Evolutionary conservation across 2,329 filamentous ascomycete species (phyloP), one percentile per base, ranked within the genome.

Genomic region (Colletotrichum caudatum): DNA sequence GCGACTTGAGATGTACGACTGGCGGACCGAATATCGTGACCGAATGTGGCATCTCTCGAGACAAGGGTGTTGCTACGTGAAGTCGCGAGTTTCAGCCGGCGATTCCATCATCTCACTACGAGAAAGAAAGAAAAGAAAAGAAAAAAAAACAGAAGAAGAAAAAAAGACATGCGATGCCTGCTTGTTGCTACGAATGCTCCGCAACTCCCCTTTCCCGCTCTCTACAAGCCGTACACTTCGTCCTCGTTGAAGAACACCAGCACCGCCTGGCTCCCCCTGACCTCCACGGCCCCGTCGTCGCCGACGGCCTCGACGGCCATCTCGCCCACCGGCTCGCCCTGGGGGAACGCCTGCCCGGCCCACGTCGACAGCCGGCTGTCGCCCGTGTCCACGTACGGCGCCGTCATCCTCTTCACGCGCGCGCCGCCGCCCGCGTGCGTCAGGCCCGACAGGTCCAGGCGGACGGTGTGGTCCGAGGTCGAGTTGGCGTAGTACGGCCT

Each of bases 401-500:
- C 69, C 2, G 69, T 71, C 64, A 71, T 68, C 1, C 68, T 64
- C 68, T 71, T 71, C 0, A 18, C 44, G 26, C 44, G 33, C 11
- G 41, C 20, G 11, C 20, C 16, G 0, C 23, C 12, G 0, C 29
- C 64, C 9, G 53, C 51, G 11, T 33, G 16, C 2, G n/a, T 11
- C 9, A 51, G 23, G 5, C 29, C 37, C 6, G 68, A 58, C 20
- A 68, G 1, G 23, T 67, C 64, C 12, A 68, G 14, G 5, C 26
- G 33, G 20, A 67, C 58, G 8, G 67, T 14, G 14, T 60, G 46
- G 56, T 70, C 56, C 1, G 67, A 66, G 16, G 62, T 50, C 1
- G 67, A 70, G 35, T 59, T 54, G 64, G 68, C 64, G 3, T 71
- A 68, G 12, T 67, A 67, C 3, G 68, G 68, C 41, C 54, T 58